Conservation (phyloP, 805 yeast genomes). For the Pichia manshurica region DNA sequence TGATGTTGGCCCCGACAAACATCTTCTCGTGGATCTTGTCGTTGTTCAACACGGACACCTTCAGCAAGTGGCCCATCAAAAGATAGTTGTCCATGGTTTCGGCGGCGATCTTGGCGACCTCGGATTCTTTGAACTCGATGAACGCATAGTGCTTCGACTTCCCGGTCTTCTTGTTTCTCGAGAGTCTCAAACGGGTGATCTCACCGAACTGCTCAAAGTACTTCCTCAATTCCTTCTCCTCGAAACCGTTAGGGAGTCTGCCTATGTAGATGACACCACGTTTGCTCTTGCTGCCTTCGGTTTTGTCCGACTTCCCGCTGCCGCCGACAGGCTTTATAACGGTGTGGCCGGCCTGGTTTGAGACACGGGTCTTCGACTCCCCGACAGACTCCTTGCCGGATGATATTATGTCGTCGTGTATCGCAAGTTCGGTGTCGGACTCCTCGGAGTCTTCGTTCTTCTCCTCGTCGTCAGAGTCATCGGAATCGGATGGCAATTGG, state of each 20-base stretch:
- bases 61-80: constrained; percentile 78
- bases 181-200: constrained; percentile 68
- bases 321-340: constrained; percentile 16
- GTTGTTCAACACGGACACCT: constrained; percentile 50
- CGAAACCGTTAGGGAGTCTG: constrained; percentile 87
- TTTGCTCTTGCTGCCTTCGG: constrained; percentile 21
- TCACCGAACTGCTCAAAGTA: constrained; percentile 92
- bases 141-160: constrained; percentile 88
- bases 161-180: constrained; percentile 88
- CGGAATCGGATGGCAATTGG: constrained; percentile 17
- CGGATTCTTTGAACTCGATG: constrained; percentile 67
- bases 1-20: constrained; percentile 51
- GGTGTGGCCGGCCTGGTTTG: constrained; percentile 20
- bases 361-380: constrained; percentile 7
- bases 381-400: background rate
- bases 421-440: constrained; percentile 6
- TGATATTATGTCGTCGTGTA: constrained; percentile 9
- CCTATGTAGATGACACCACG: constrained; percentile 83
- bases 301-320: background rate
- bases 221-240: constrained; percentile 69
- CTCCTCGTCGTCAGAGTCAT: constrained; percentile 13
- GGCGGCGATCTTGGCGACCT: constrained; percentile 82
- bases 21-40: constrained; percentile 51
- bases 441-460: constrained; percentile 15
- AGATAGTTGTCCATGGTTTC: constrained; percentile 96